Conservation (phyloP, 495 filamentous ascomycete genomes). For the Aspergillus sclerotioniger region DNA sequence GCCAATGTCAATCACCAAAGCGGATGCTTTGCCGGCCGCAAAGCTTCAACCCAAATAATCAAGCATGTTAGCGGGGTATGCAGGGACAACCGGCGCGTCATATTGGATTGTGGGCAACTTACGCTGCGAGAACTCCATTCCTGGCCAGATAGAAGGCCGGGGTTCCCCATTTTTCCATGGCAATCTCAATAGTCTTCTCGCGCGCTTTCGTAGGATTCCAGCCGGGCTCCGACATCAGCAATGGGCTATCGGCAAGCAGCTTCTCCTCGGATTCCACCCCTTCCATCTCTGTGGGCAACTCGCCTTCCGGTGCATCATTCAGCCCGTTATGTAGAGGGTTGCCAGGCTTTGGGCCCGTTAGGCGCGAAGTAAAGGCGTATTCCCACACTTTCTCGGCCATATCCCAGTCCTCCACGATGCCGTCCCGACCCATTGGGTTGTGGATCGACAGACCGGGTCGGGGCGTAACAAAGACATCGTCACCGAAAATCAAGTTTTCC, state of each 20-base stretch:
- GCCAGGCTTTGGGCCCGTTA: conserved; percentile 62
- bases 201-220: conserved; percentile 87
- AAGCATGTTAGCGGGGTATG: conserved; percentile 11
- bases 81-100: neutral
- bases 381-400: conserved; percentile 88
- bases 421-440: conserved; percentile 88
- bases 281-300: conserved; percentile 66
- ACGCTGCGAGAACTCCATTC: conserved; percentile 64
- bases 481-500: conserved; percentile 72
- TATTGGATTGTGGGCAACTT: conserved; percentile 28
- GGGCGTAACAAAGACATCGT: conserved; percentile 78
- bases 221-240: conserved; percentile 90
- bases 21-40: conserved; percentile 86
- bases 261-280: conserved; percentile 68
- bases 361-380: conserved; percentile 74
- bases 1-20: conserved; percentile 87
- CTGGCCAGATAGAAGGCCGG: conserved; percentile 90
- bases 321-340: conserved; percentile 70
- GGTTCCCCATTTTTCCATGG: conserved; percentile 91
- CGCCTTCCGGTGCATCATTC: conserved; percentile 61
- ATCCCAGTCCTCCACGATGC: conserved; percentile 95
- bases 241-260: conserved; percentile 79
- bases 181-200: conserved; percentile 89
- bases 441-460: conserved; percentile 72
- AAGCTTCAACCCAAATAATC: conserved; percentile 51